Evolutionary conservation across 2,329 filamentous ascomycete genomes (phyloP).

Genomic region (Sporothrix variecibatus): DNA sequence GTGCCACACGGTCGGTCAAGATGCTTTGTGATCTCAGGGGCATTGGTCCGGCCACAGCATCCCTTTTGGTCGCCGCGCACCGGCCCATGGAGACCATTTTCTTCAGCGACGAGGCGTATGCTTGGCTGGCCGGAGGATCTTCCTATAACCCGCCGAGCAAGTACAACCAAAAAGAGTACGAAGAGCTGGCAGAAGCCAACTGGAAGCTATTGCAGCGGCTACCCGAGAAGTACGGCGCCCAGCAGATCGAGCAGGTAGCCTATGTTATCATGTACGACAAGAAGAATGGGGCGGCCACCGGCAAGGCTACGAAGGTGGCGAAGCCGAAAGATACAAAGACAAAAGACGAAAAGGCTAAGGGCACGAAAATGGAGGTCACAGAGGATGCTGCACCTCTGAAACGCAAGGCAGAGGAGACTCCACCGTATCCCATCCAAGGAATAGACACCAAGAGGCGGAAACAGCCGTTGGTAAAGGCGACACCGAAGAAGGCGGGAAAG

Average conservation of each 20-base stretch:
- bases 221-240: conserved; percentile 41
- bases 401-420: neutral
- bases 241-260: conserved; percentile 68
- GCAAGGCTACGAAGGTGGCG: neutral
- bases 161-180: conserved; percentile 71
- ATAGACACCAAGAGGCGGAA: conserved; percentile 19
- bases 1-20: conserved; percentile 49
- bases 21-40: conserved; percentile 65
- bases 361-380: neutral
- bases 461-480: neutral
- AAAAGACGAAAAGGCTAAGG: neutral
- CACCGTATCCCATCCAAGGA: neutral
- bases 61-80: conserved; percentile 68
- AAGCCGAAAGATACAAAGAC: neutral
- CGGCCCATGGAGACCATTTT: conserved; percentile 64
- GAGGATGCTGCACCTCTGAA: neutral
- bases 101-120: conserved; percentile 78
- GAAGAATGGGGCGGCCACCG: neutral
- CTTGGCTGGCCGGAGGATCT: conserved; percentile 65
- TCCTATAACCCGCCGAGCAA: conserved; percentile 57
- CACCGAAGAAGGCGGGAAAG: neutral
- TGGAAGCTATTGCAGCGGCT: conserved; percentile 51
- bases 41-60: conserved; percentile 78
- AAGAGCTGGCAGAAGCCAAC: conserved; percentile 51
- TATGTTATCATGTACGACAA: conserved; percentile 59